A percentile compares a stretch with the other conserved stretches of the same genome.
These are phyloP conservation scores for Botrytis elliptica DNA, from an alignment of 2,329 filamentous ascomycete species.

Conservation along the genomic window DNA sequence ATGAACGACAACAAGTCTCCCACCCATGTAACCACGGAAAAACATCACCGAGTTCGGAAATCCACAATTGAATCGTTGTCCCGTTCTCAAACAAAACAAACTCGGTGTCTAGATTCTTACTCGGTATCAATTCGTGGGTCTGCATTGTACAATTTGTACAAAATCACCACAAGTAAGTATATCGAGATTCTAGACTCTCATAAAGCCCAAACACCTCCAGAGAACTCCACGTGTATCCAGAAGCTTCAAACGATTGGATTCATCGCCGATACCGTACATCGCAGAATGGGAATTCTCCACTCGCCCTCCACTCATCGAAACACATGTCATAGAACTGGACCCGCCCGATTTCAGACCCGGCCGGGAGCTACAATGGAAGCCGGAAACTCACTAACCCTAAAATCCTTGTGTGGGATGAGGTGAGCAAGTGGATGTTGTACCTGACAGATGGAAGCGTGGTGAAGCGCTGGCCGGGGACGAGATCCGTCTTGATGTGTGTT, in stretches of 20 bases:
- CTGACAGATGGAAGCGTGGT: constrained; percentile 14
- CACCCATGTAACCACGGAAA: constrained; percentile 11
- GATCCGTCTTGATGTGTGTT: constrained; percentile 12
- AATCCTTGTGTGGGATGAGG: background rate
- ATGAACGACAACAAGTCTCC: background rate
- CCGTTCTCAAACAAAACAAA: constrained; percentile 1
- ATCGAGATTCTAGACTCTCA: background rate
- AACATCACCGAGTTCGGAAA: background rate
- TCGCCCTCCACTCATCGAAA: background rate
- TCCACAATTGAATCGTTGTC: constrained; percentile 3
- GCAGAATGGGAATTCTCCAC: background rate
- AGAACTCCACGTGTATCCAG: constrained; percentile 11
- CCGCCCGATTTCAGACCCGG: constrained; percentile 8
- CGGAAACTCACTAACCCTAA: background rate
- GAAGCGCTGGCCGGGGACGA: constrained; percentile 10
- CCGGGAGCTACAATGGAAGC: background rate
- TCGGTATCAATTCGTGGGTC: background rate
- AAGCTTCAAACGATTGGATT: background rate
- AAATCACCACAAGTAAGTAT: background rate
- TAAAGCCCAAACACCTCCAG: background rate
- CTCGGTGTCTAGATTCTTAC: constrained; percentile 6
- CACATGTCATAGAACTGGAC: constrained; percentile 10
- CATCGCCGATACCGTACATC: background rate
- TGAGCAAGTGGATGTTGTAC: constrained; percentile 16
- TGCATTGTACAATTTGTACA: background rate